Evolutionary conservation across 345 rosid species (phyloP).

Genomic region (Erodium maritimum): DNA sequence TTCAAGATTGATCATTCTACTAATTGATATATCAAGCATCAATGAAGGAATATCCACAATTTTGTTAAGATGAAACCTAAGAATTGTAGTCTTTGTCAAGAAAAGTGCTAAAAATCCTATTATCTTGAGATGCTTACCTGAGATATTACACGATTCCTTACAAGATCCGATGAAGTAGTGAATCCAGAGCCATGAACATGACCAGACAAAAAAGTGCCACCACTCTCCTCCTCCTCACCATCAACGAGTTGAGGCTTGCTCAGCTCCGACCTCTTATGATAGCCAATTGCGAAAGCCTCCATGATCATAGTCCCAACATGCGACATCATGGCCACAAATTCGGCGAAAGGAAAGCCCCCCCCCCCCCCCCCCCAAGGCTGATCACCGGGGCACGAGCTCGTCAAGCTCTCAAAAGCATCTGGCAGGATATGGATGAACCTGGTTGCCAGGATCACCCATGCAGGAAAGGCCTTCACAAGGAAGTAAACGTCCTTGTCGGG

Average conservation of each 20-base stretch:
- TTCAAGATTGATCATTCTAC: too few species aligned
- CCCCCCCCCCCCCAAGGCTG: slow-evolving; percentile 31
- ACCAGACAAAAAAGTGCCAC: slow-evolving; percentile 18
- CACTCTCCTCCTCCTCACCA: slow-evolving; percentile 17
- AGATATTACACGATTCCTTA: slow-evolving; percentile 23
- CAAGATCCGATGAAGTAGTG: slow-evolving; percentile 9
- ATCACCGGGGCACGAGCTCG: slow-evolving; percentile 27
- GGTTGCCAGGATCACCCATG: slow-evolving; percentile 50
- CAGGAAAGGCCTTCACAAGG: slow-evolving; percentile 49
- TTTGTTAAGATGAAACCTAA: too few species aligned
- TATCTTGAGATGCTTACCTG: slow-evolving; percentile 16
- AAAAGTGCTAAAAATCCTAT: background rate
- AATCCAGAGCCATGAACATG: slow-evolving; percentile 28
- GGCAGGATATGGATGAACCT: slow-evolving; percentile 62
- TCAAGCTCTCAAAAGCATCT: slow-evolving; percentile 34
- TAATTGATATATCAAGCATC: too few species aligned
- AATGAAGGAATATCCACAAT: too few species aligned
- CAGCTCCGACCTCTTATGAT: slow-evolving; percentile 20
- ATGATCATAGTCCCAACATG: slow-evolving; percentile 41
- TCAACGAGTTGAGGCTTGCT: slow-evolving; percentile 13
- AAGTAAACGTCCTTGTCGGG: slow-evolving; percentile 38
- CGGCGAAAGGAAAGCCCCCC: slow-evolving; percentile 40
- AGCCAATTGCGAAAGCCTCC: slow-evolving; percentile 44
- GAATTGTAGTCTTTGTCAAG: too few species aligned
- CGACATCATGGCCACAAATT: slow-evolving; percentile 48